Evolutionary conservation across 805 yeast species (phyloP).

Genomic region (Metschnikowia drakensbergensis): DNA sequence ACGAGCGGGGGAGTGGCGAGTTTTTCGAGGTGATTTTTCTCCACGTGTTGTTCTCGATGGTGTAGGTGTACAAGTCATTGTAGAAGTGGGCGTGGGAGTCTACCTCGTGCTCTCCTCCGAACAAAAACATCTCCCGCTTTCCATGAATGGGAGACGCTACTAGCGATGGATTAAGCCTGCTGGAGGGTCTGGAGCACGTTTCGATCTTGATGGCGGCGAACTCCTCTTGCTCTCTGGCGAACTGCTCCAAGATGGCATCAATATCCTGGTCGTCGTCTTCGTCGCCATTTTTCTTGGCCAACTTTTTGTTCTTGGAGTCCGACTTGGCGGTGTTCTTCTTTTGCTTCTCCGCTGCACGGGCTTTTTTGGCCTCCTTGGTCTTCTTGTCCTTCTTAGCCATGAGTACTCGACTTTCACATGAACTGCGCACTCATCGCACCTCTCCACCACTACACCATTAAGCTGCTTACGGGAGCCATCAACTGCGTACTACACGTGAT

Average conservation of each 20-base stretch:
- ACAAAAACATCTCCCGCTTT: constrained; percentile 70
- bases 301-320: constrained; percentile 68
- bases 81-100: constrained; percentile 60
- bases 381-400: constrained; percentile 91
- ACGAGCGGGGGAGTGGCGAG: constrained; percentile 87
- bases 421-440: constrained; percentile 1
- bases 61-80: constrained; percentile 74
- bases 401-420: neutral
- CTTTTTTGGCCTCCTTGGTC: constrained; percentile 88
- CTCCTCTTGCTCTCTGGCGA: constrained; percentile 73
- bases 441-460: neutral
- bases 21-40: constrained; percentile 73
- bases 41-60: constrained; percentile 80
- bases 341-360: constrained; percentile 76
- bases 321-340: constrained; percentile 74
- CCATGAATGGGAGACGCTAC: constrained; percentile 73
- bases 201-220: constrained; percentile 69
- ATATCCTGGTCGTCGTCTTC: constrained; percentile 84
- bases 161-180: constrained; percentile 70
- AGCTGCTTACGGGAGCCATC: too few species aligned
- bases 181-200: constrained; percentile 55
- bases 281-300: constrained; percentile 69
- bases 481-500: too few species aligned
- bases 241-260: constrained; percentile 75
- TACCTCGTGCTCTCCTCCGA: constrained; percentile 81